These are phyloP conservation scores for Silene noctiflora DNA, from an alignment of 179 eudicot genomes.

Conservation along the genomic window DNA sequence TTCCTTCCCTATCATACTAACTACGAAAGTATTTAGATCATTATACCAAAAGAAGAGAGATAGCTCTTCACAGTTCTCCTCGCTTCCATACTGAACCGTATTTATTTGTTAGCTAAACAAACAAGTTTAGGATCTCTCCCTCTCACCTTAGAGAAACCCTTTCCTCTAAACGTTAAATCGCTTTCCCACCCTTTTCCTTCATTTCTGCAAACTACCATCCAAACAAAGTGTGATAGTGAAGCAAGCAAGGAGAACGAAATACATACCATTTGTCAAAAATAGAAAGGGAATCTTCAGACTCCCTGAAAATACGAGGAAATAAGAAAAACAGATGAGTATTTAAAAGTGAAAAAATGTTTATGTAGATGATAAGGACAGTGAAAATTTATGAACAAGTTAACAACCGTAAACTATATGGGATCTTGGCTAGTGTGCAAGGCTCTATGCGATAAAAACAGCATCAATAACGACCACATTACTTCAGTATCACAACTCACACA, in stretches of 20 bases:
- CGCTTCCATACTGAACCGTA: background rate
- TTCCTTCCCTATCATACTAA: background rate
- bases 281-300: slow-evolving; percentile 55
- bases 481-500: too few species aligned
- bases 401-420: background rate
- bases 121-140: background rate
- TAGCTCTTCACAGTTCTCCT: background rate
- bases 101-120: background rate
- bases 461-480: too few species aligned
- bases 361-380: background rate
- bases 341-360: background rate
- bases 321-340: background rate
- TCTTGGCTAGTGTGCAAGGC: too few species aligned
- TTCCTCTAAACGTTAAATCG: too few species aligned
- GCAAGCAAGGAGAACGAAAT: background rate
- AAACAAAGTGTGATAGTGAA: background rate
- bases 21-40: background rate
- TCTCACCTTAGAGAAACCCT: background rate
- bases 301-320: slow-evolving; percentile 35
- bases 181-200: background rate
- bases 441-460: too few species aligned
- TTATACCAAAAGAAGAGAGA: background rate
- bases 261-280: slow-evolving; percentile 64
- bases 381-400: background rate
- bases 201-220: background rate